A percentile compares a stretch with the other conserved stretches of the same genome.
These are phyloP conservation scores for Penicillium waksmanii DNA, from an alignment of 495 filamentous ascomycete species.

Conservation along the genomic window DNA sequence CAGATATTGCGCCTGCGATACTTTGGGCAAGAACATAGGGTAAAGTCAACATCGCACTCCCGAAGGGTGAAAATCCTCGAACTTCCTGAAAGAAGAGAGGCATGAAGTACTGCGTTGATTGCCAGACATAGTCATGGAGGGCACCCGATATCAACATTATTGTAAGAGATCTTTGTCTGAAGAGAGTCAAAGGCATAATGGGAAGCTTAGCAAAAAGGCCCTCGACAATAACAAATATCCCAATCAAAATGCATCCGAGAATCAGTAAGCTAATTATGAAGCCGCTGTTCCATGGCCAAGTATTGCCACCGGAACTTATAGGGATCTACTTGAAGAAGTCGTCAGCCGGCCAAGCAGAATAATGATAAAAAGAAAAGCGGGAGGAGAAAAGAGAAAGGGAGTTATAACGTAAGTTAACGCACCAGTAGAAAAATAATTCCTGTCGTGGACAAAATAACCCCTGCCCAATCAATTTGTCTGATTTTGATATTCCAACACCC, in stretches of 20 bases:
- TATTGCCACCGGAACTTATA: constrained; percentile 60
- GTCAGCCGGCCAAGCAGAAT: not conserved
- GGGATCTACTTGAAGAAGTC: constrained; percentile 39
- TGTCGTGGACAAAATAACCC: constrained; percentile 46
- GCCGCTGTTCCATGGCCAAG: constrained; percentile 58
- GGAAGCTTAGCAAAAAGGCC: constrained; percentile 56
- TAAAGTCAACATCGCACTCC: constrained; percentile 10
- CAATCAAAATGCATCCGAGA: constrained; percentile 45
- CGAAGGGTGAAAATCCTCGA: constrained; percentile 39
- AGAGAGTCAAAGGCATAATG: constrained; percentile 51
- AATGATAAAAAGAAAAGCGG: not conserved
- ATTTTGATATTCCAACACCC: constrained; percentile 21
- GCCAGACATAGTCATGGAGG: constrained; percentile 43
- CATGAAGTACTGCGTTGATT: constrained; percentile 54
- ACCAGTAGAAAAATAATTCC: constrained; percentile 54
- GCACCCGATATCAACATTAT: constrained; percentile 55
- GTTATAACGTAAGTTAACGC: not conserved
- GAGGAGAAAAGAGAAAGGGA: not conserved
- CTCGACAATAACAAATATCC: constrained; percentile 56
- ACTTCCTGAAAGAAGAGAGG: constrained; percentile 54
- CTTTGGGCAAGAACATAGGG: constrained; percentile 10
- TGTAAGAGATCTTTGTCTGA: constrained; percentile 23
- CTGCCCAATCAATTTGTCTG: constrained; percentile 57
- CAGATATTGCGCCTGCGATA: constrained; percentile 35
- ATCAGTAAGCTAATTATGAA: constrained; percentile 61